Percentiles rank a stretch among this genome's conserved stretches.
These are phyloP conservation scores for Pulveroboletus sp. DNA, from an alignment of 768 basidiomycete species.

Conservation along the genomic window DNA sequence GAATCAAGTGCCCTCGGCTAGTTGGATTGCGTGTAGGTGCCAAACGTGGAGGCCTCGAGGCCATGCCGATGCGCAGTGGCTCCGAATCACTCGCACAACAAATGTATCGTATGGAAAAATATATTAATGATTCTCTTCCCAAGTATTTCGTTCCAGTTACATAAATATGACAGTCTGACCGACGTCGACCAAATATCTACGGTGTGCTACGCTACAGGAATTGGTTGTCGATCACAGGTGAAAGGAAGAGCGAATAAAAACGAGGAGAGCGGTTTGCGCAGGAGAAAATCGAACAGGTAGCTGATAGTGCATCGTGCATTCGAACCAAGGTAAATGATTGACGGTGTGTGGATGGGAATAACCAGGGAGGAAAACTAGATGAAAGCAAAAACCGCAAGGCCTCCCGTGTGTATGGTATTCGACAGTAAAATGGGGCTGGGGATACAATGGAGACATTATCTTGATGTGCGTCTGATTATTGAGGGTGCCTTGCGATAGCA, in stretches of 20 bases:
- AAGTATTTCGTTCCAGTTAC: slow-evolving; percentile 20
- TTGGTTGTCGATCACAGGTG: slow-evolving; percentile 13
- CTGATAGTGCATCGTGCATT: slow-evolving; percentile 13
- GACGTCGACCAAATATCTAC: slow-evolving; percentile 28
- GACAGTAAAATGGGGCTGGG: slow-evolving; percentile 6
- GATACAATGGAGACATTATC: slow-evolving; percentile 20
- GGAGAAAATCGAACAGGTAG: neutral
- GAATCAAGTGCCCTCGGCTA: neutral
- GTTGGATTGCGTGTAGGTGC: neutral
- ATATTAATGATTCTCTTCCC: slow-evolving; percentile 15
- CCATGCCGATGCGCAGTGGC: neutral
- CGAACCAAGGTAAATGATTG: slow-evolving; percentile 26
- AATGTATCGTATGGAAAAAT: neutral
- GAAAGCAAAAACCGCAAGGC: slow-evolving; percentile 27
- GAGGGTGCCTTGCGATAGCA: slow-evolving; percentile 14
- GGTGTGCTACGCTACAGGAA: slow-evolving; percentile 31
- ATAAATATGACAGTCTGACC: slow-evolving; percentile 27
- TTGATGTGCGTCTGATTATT: slow-evolving; percentile 25
- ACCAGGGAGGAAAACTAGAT: slow-evolving; percentile 2
- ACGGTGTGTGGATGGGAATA: slow-evolving; percentile 7
- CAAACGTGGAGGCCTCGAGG: slow-evolving; percentile 20
- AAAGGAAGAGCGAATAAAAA: slow-evolving; percentile 13
- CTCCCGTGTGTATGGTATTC: slow-evolving; percentile 29
- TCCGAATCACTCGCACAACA: neutral
- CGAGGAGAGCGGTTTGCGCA: slow-evolving; percentile 1